phyloP scores from a whole-genome alignment of 805 yeast species.

The Candida fluviatilis region DNA sequence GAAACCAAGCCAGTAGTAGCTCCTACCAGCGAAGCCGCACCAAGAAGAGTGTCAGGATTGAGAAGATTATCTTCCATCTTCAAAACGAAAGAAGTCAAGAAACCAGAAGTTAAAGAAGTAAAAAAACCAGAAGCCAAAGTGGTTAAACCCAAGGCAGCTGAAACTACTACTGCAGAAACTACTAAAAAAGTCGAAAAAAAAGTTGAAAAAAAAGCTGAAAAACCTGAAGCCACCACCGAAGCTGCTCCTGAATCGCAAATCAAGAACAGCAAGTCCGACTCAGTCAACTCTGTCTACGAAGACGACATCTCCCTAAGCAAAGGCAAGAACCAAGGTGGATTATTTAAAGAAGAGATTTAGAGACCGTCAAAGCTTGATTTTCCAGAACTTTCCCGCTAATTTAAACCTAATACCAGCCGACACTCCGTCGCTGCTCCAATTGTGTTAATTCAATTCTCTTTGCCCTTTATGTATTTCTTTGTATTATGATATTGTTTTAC shows the following conservation, averaged over 20 bases:
- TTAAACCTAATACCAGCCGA: not conserved
- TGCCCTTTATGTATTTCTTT: conserved; percentile 3
- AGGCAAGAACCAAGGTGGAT: conserved; percentile 29
- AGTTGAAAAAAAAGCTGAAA: conserved; percentile 3
- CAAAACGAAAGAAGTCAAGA: conserved; percentile 5
- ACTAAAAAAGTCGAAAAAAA: not conserved
- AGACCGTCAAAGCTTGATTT: not conserved
- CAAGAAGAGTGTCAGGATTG: conserved; percentile 11
- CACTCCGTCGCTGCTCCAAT: too few species aligned
- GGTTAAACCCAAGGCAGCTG: conserved; percentile 3
- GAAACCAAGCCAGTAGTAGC: conserved; percentile 5
- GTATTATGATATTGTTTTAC: conserved; percentile 1
- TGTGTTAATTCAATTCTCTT: not conserved
- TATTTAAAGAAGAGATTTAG: conserved; percentile 40
- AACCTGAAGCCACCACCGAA: conserved; percentile 9
- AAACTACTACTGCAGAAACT: not conserved
- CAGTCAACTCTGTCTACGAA: conserved; percentile 11
- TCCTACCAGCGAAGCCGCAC: conserved; percentile 8
- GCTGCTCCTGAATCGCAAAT: too few species aligned
- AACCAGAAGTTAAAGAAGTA: conserved; percentile 1
- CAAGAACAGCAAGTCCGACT: conserved; percentile 8
- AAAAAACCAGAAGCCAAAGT: conserved; percentile 3
- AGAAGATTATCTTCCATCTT: conserved; percentile 16
- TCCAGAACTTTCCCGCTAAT: not conserved
- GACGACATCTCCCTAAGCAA: conserved; percentile 26